Evolutionary conservation across 2,329 filamentous ascomycete species (phyloP), one percentile per base, ranked within the genome.

Genomic region (Akanthomyces dipterigenus): DNA sequence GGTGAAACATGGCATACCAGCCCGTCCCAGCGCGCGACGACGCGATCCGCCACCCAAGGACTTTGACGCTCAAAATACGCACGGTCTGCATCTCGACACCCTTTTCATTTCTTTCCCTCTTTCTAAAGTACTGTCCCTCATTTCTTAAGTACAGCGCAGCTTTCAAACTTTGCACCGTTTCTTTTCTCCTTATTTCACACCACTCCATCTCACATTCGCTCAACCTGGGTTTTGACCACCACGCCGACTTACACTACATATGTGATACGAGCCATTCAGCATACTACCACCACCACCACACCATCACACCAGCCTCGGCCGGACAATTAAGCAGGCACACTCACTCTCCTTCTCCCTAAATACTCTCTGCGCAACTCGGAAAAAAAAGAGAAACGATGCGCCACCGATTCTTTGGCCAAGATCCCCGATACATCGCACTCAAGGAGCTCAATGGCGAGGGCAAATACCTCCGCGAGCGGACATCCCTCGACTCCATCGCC

Each of bases 371-470:
- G 42, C 34, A 38, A 49, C 4, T 38, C 36, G 36, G 7, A 38
- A 16, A 40, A 14, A 24, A 12, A 18, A 5, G 3, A 5, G 31
- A 48, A n/a, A n/a, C n/a, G 18, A 61, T 61, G 42, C 58, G 58
- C 22, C 16, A 24, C 9, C 58, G 58, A 31, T 48, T 61, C 31
- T 61, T 61, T 34, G 31, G 20, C 28, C 42, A 54, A 18, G 49
- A 61, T 7, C 28, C 49, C 16, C 14, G 58, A 11, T 61, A 61
- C 24, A 61, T 61, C 34, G 58, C 58, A 42, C 58, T 61, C 40
- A 16, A 50, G n/a, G 58, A 61, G 18, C 50, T 61, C 42, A 53
- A 38, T 31, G 50, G 40, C 42, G 38, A 55, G 49, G 50, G 58
- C 49, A 50, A 55, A 16, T 60, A 60, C 20, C 46, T 24, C 20